Conservation (phyloP, 495 filamentous ascomycete genomes). For the Antarctomyces pellizariae region DNA sequence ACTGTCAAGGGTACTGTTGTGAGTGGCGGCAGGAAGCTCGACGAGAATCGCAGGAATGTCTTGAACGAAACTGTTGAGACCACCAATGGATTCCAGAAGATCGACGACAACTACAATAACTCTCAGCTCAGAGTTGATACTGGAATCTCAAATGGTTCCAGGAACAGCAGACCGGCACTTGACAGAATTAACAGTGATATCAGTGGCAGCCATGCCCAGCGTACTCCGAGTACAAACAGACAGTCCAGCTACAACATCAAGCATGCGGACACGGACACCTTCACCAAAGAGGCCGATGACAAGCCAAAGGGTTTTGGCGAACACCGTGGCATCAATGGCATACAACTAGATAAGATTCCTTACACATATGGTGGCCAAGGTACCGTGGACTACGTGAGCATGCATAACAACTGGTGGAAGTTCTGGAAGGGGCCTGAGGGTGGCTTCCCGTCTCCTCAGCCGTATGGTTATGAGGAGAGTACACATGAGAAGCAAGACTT, state of each 20-base stretch:
- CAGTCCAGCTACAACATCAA: no score
- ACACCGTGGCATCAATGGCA: no score
- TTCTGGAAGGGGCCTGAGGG: constrained; percentile 30
- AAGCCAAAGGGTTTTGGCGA: no score
- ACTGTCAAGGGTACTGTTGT: constrained; percentile 29
- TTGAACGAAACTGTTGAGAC: constrained; percentile 32
- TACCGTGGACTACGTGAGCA: constrained; percentile 2
- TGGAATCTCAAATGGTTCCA: no score
- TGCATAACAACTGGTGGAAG: constrained; percentile 24
- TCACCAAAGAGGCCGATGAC: no score
- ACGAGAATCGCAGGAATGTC: constrained; percentile 29
- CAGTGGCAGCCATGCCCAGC: no score
- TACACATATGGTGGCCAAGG: constrained; percentile 5
- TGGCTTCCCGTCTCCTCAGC: constrained; percentile 26
- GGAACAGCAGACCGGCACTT: no score
- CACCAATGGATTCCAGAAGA: constrained; percentile 27
- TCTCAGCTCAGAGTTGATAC: constrained; percentile 1
- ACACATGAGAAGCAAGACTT: no score
- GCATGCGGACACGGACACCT: no score
- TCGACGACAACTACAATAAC: constrained; percentile 9
- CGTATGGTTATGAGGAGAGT: constrained; percentile 20
- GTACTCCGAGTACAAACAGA: no score
- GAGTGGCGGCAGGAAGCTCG: constrained; percentile 25
- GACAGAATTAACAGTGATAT: no score
- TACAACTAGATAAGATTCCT: constrained; percentile 3